These are phyloP conservation scores for Rhododendron simsii DNA, from an alignment of 148 eudicot genomes.

Conservation along the genomic window DNA sequence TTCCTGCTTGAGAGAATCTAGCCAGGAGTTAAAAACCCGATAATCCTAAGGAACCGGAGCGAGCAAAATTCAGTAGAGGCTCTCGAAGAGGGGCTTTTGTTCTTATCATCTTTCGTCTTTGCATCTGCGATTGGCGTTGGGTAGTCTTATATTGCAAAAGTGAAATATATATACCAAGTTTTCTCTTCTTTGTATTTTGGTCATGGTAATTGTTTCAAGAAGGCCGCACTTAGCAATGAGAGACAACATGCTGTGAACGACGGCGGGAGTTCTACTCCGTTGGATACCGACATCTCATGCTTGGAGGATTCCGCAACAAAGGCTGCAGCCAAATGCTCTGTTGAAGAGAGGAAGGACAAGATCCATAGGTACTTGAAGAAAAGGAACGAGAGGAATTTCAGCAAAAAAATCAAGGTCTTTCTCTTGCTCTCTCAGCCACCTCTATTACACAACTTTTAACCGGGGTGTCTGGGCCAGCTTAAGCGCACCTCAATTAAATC, in stretches of 20 bases:
- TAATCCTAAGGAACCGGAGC: too few relatives aligned
- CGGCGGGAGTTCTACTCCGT: constrained; percentile 36
- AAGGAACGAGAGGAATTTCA: constrained; percentile 84
- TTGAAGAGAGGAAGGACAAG: constrained; percentile 78
- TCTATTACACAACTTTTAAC: background rate
- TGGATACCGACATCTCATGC: constrained; percentile 59
- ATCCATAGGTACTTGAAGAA: constrained; percentile 85
- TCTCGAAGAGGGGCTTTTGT: too few relatives aligned
- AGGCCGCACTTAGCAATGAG: constrained; percentile 57
- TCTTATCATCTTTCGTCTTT: too few relatives aligned
- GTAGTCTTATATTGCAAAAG: too few relatives aligned
- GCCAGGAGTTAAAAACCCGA: too few relatives aligned
- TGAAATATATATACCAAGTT: background rate
- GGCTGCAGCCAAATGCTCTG: constrained; percentile 61
- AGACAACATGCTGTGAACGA: constrained; percentile 50
- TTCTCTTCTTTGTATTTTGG: background rate
- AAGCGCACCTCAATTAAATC: too few relatives aligned
- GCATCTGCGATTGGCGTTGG: too few relatives aligned
- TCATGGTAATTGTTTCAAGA: background rate
- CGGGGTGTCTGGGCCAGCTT: too few relatives aligned
- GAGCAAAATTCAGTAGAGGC: too few relatives aligned
- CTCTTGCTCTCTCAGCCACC: background rate
- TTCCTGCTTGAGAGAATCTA: too few relatives aligned
- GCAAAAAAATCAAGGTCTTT: constrained; percentile 88
- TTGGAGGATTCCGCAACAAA: constrained; percentile 67